These are phyloP conservation scores for Gossypium trilobum DNA, from an alignment of 441 rosid species.

Conservation along the genomic window DNA sequence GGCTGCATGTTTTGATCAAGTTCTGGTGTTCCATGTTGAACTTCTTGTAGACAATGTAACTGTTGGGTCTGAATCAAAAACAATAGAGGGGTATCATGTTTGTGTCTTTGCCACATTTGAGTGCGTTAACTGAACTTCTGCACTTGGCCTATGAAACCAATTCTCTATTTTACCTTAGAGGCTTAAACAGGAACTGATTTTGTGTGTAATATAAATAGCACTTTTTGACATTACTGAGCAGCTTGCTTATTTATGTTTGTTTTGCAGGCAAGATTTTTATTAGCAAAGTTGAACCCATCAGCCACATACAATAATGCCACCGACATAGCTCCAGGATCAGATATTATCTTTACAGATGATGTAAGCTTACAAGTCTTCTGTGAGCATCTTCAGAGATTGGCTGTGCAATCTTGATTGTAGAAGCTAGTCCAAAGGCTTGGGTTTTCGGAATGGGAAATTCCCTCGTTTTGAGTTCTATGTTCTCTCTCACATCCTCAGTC, in stretches of 20 bases:
- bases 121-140: not conserved
- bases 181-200: not conserved
- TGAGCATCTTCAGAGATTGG: conserved; percentile 93
- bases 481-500: not conserved
- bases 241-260: conserved; percentile 14
- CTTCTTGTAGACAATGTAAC: not conserved
- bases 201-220: not conserved
- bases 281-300: conserved; percentile 96
- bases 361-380: conserved; percentile 92
- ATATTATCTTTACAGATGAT: conserved; percentile 84
- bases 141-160: not conserved
- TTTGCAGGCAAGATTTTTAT: conserved; percentile 81
- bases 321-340: conserved; percentile 80
- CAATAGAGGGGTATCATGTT: not conserved
- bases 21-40: not conserved
- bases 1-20: not conserved
- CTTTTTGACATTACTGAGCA: not conserved
- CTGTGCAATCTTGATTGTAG: conserved; percentile 76
- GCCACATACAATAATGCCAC: conserved; percentile 75
- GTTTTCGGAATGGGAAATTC: not conserved
- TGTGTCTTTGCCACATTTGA: not conserved
- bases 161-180: not conserved
- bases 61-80: not conserved
- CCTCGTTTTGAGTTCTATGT: conserved; percentile 1
- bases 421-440: not conserved